Evolutionary conservation across 768 basidiomycete species (phyloP), one percentile per base, ranked within the genome.

Genomic region (Hypholoma sublateritium): DNA sequence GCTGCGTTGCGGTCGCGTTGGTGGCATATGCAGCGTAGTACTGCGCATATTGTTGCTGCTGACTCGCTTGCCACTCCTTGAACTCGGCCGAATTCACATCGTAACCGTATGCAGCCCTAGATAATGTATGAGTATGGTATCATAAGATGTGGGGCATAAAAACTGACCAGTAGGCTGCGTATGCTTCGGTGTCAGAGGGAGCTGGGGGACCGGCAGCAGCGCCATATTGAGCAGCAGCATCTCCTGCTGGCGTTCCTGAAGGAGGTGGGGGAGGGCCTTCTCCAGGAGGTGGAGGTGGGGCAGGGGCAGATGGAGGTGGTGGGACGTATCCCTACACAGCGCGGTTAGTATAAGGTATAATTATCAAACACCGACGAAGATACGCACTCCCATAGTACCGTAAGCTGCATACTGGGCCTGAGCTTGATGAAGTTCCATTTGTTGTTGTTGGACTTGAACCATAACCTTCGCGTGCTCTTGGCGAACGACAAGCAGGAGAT

Each of bases 401-500:
- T 92, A 90, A 19, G 85, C 86, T 47, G 88, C 88, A 72, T 89
- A 92, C 67, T 90, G 89, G 61, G 81, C 76, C 69, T 93, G 91
- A 2, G 88, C 89, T 69, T 91, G 88, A 59, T 92, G 91, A 24
- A 92, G 78, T 65, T 93, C 91, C 87, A 90, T 88, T 71, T 93
- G 91, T 69, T 92, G 89, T 51, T 90, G 89, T 50, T 80, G 77
- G 4, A 89, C 69, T 12, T 81, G 68, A 2, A 75, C 62, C 58
- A 83, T 80, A 52, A 93, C 88, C 71, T 98, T 96, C 24, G 82
- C 86, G 67, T 95, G 93, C 69, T 98, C 94, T 59, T 84, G 80
- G 16, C 83, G 82, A 8, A 98, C 92, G n/a, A 97, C 94, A 37
- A 88, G 80, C 9, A 96, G 80, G 2, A 98, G 81, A 67, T 98